Evolutionary conservation across 2,329 filamentous ascomycete species (phyloP).

Genomic region (Sphaerostilbella broomeana): DNA sequence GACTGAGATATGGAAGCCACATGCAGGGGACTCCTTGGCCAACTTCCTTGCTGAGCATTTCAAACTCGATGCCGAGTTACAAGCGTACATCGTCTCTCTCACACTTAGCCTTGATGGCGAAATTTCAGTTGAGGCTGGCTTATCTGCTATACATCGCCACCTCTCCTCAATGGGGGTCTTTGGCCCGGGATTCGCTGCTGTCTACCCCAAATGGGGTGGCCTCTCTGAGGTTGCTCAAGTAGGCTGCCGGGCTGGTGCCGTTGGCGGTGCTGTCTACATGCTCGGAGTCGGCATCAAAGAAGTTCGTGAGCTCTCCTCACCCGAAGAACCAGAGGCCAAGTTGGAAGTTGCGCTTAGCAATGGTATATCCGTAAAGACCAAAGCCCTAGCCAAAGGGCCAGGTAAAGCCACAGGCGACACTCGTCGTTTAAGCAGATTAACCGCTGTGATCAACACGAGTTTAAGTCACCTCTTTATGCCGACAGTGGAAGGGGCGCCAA

Average conservation of each 20-base stretch:
- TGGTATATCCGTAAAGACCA: conserved; percentile 50
- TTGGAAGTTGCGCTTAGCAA: conserved; percentile 49
- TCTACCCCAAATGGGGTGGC: conserved; percentile 91
- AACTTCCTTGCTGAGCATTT: conserved; percentile 57
- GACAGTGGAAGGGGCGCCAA: conserved; percentile 66
- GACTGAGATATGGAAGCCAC: conserved; percentile 50
- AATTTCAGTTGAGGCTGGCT: conserved; percentile 56
- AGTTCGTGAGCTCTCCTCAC: conserved; percentile 15
- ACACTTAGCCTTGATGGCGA: conserved; percentile 65
- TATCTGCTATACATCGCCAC: conserved; percentile 71
- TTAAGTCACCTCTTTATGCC: conserved; percentile 62
- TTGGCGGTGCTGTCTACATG: conserved; percentile 87
- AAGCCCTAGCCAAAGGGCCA: conserved; percentile 42
- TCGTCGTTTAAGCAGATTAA: conserved; percentile 49
- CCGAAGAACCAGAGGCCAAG: conserved; percentile 17
- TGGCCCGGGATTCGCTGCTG: conserved; percentile 79
- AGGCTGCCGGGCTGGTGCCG: conserved; percentile 80
- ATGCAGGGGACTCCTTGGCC: conserved; percentile 48
- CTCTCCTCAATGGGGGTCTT: conserved; percentile 81
- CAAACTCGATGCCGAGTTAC: conserved; percentile 61
- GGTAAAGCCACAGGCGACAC: conserved; percentile 24
- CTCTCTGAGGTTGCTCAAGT: conserved; percentile 85
- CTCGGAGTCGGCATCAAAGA: conserved; percentile 61
- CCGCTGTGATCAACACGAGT: conserved; percentile 62
- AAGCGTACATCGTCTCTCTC: conserved; percentile 57